phyloP scores from a whole-genome alignment of 257 asterid genomes.

The Craterostigma plantagineum region DNA sequence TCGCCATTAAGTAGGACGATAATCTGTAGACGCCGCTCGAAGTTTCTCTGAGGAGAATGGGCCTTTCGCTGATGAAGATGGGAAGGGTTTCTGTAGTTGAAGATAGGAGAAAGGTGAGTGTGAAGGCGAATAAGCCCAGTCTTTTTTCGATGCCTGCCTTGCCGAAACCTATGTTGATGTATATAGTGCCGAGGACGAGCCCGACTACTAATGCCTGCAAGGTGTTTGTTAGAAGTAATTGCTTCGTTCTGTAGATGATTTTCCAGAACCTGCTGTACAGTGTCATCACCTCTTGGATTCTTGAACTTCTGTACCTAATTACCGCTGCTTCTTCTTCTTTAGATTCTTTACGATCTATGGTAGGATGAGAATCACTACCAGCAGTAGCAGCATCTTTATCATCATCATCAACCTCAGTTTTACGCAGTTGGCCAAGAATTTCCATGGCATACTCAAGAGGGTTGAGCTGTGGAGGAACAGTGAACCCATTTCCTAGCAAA shows the following conservation, averaged over 20 bases:
- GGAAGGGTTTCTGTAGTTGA: slow-evolving; percentile 92
- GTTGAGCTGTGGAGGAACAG: slow-evolving; percentile 79
- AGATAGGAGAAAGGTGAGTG: slow-evolving; percentile 82
- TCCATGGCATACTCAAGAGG: slow-evolving; percentile 82
- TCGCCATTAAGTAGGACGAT: slow-evolving; percentile 65
- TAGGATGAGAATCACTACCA: background rate
- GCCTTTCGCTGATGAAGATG: slow-evolving; percentile 76
- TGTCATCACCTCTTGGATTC: slow-evolving; percentile 39
- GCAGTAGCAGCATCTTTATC: background rate
- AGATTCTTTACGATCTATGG: background rate
- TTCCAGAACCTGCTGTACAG: slow-evolving; percentile 61
- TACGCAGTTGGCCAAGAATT: slow-evolving; percentile 36
- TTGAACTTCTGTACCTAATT: slow-evolving; percentile 40
- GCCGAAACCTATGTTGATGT: slow-evolving; percentile 48
- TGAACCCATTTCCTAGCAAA: slow-evolving; percentile 37
- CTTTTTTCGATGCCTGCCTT: slow-evolving; percentile 69
- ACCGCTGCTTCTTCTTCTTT: slow-evolving; percentile 7
- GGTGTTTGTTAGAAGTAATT: slow-evolving; percentile 60
- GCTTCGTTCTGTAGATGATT: slow-evolving; percentile 72
- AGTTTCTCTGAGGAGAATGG: slow-evolving; percentile 64
- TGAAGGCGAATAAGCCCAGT: slow-evolving; percentile 75
- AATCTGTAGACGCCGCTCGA: slow-evolving; percentile 85
- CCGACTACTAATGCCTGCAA: slow-evolving; percentile 86
- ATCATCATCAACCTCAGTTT: slow-evolving; percentile 10
- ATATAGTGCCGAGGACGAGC: slow-evolving; percentile 65